phyloP scores from a whole-genome alignment of 192 early-diverging fungal species.

The Coemansia pectinata region DNA sequence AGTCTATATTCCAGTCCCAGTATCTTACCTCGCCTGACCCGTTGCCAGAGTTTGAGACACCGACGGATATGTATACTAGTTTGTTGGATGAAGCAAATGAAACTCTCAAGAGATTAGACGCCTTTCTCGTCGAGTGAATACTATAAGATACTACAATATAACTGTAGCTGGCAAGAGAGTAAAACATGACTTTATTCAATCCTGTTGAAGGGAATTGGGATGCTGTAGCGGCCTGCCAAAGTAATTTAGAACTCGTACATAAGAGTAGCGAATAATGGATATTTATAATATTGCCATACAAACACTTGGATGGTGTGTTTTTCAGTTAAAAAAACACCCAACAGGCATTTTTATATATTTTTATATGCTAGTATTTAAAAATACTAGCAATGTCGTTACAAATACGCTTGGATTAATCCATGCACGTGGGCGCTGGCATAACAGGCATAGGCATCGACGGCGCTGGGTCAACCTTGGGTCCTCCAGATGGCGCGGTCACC shows the following conservation, averaged over 20 bases:
- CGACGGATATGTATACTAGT: neutral
- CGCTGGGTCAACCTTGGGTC: neutral
- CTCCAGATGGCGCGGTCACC: neutral
- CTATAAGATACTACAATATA: too few species aligned
- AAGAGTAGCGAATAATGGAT: neutral
- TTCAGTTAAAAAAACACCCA: neutral
- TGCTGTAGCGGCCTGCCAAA: neutral
- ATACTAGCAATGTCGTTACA: neutral
- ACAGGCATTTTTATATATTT: neutral
- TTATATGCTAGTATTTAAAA: neutral
- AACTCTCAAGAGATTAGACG: neutral
- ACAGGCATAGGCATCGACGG: slow-evolving; percentile 8
- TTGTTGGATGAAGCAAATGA: neutral
- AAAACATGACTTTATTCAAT: neutral
- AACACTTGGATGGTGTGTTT: neutral
- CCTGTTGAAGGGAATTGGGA: too few species aligned
- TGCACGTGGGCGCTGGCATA: slow-evolving; percentile 10
- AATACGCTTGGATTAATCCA: neutral
- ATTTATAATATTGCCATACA: neutral
- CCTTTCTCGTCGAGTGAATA: neutral
- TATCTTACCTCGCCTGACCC: neutral
- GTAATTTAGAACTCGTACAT: too few species aligned
- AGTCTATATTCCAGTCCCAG: neutral
- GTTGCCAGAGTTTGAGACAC: neutral
- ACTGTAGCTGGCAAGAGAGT: neutral